Evolutionary conservation across 371 early-diverging fungal species (phyloP), one percentile per base, ranked within the genome.

Genomic region (Sporodiniella umbellata): DNA sequence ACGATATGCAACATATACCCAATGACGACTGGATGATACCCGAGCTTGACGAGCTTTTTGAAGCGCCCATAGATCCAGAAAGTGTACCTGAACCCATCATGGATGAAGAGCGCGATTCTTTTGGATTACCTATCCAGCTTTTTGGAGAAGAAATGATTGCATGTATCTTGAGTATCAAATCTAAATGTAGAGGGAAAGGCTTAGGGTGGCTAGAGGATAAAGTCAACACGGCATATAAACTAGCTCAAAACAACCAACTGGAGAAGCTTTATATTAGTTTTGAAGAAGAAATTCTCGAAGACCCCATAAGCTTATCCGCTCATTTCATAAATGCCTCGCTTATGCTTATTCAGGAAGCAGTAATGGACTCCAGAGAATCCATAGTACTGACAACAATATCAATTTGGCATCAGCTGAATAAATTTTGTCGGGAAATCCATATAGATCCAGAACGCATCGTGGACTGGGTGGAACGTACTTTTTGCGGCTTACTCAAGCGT

Each of bases 351-450:
- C 71, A 72, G 46, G 75, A 75, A 28, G 81, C 73, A 0, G 49
- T 88, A 17, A 81, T 78, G 47, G 90, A 90, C 56, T 75, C 76
- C 10, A 68, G 87, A 15, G 90, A 88, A 54, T 62, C 79, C 19
- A 70, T 80, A 11, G 60, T 80, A 8, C 58, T 63, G 8, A 45
- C 75, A 22, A 65, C 82, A 3, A 53, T 87, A 22, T 48, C 69
- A 3, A 56, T 86, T 5, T 85, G 81, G 75, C 75, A 80, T 23
- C 66, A 80, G 15, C 54, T 81, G 26, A 81, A 72, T 28, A 61
- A 84, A 15, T 40, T 51, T 35, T 40, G 30, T 33, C 19, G 22
- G 37, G 25, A 39, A 37, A 40, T 45, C 5, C 11, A 33, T 7
- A 38, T 57, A 2, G 51, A 51, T 4, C 15, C 60, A 18, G 22